phyloP scores from a whole-genome alignment of 2,329 filamentous ascomycete species.

The Colletotrichum liaoningense region DNA sequence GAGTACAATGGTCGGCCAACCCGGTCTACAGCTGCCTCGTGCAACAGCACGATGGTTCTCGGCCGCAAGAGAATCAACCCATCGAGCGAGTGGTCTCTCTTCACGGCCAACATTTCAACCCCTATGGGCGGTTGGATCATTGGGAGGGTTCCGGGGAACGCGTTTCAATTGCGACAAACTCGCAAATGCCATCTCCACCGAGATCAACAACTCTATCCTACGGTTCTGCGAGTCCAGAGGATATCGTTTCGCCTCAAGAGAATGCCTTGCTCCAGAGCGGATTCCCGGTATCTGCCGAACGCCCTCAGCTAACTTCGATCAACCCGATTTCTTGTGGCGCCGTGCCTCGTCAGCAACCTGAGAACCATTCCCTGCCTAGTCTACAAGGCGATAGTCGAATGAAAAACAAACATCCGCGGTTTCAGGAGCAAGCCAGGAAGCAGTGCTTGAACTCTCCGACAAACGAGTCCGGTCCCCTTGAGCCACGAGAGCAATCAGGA shows the following conservation, averaged over 20 bases:
- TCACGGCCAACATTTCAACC: background rate
- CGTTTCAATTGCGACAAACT: too few relatives aligned
- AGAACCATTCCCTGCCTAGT: background rate
- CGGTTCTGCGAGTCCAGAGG: background rate
- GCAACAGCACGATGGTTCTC: background rate
- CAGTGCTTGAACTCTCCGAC: background rate
- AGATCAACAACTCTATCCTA: background rate
- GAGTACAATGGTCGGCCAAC: background rate
- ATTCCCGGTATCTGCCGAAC: background rate
- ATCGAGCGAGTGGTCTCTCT: background rate
- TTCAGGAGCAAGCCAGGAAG: background rate
- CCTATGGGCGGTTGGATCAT: background rate
- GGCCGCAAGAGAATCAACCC: background rate
- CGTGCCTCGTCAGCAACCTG: background rate
- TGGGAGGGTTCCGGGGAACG: background rate
- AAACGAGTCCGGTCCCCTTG: background rate
- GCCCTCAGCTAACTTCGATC: too few relatives aligned
- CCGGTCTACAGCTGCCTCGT: background rate
- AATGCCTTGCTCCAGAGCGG: background rate
- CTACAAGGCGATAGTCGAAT: background rate
- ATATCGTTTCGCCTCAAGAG: background rate
- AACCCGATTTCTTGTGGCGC: too few relatives aligned
- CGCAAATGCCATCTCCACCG: background rate
- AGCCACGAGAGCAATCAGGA: background rate
- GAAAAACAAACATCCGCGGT: too few relatives aligned